A percentile compares a stretch with the other conserved stretches of the same genome.
Evolutionary conservation across 257 asterid species (phyloP).

Genomic region (Solanum chiquidenum): DNA sequence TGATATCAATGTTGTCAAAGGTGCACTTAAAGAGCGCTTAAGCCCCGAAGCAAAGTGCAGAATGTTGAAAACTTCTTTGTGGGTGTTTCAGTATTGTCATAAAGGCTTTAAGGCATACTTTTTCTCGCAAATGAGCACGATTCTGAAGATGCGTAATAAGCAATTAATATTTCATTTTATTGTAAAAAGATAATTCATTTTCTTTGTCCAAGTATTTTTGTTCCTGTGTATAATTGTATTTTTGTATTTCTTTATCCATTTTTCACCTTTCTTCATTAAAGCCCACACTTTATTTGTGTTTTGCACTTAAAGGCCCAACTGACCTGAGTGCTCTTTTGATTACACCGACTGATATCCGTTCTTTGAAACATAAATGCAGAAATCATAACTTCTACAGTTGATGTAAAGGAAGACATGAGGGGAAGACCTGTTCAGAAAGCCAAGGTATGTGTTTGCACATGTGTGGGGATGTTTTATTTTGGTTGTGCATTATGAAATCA

Average conservation of each 20-base stretch:
- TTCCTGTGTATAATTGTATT: background rate
- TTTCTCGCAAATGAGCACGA: background rate
- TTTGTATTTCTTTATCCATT: background rate
- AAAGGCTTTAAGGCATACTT: background rate
- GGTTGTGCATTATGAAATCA: background rate
- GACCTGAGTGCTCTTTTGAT: background rate
- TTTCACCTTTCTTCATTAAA: background rate
- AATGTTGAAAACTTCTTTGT: background rate
- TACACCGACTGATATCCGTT: background rate
- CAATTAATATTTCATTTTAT: background rate
- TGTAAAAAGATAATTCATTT: background rate
- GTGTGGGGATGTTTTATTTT: background rate
- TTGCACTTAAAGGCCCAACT: background rate
- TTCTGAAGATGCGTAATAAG: background rate
- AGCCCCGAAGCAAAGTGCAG: background rate
- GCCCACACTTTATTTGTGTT: background rate
- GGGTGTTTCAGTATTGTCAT: background rate
- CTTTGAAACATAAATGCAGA: conserved; percentile 21
- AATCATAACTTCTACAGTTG: conserved; percentile 79
- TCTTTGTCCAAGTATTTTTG: background rate
- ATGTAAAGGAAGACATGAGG: conserved; percentile 65
- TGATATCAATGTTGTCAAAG: background rate
- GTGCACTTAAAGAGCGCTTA: background rate
- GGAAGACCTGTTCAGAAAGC: conserved; percentile 80
- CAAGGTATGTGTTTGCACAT: conserved; percentile 29